Percentiles rank a stretch among this genome's conserved stretches.
Conservation (phyloP, 1,284 basidiomycete species). For the Wallemia ichthyophaga region DNA sequence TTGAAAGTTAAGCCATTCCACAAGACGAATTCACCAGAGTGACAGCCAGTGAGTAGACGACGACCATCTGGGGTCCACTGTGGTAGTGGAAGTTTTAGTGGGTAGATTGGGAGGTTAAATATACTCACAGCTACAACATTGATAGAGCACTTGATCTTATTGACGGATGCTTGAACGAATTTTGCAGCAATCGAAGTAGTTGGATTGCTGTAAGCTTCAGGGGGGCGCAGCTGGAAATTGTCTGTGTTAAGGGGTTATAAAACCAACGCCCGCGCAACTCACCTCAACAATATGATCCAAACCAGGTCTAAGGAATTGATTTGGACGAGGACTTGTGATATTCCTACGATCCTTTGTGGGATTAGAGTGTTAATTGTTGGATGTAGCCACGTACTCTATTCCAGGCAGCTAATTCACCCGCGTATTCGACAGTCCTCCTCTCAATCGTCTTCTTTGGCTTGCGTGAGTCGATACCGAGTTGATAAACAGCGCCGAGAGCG, state of each 20-base stretch:
- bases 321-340: slow-evolving; percentile 2
- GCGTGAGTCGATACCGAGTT: not conserved
- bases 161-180: slow-evolving; percentile 90
- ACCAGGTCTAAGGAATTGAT: slow-evolving; percentile 5
- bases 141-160: slow-evolving; percentile 90
- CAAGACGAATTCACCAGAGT: slow-evolving; percentile 87
- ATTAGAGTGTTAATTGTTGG: not conserved
- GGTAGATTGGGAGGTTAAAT: not conserved
- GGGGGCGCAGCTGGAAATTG: slow-evolving; percentile 43
- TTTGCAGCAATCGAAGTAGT: slow-evolving; percentile 79
- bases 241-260: not conserved
- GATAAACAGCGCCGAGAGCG: slow-evolving; percentile 19
- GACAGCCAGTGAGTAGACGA: slow-evolving; percentile 72
- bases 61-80: slow-evolving; percentile 92
- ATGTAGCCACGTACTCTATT: not conserved
- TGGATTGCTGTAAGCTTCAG: slow-evolving; percentile 65
- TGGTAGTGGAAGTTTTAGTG: not conserved
- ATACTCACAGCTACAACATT: slow-evolving; percentile 59
- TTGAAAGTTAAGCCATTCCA: slow-evolving; percentile 99
- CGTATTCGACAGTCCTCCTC: not conserved
- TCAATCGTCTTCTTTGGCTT: slow-evolving; percentile 1
- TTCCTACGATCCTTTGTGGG: not conserved
- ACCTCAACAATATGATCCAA: slow-evolving; percentile 11
- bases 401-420: not conserved
- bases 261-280: not conserved